Conservation (phyloP, 2,329 filamentous ascomycete genomes). For the Rugonectria rugulosa region DNA sequence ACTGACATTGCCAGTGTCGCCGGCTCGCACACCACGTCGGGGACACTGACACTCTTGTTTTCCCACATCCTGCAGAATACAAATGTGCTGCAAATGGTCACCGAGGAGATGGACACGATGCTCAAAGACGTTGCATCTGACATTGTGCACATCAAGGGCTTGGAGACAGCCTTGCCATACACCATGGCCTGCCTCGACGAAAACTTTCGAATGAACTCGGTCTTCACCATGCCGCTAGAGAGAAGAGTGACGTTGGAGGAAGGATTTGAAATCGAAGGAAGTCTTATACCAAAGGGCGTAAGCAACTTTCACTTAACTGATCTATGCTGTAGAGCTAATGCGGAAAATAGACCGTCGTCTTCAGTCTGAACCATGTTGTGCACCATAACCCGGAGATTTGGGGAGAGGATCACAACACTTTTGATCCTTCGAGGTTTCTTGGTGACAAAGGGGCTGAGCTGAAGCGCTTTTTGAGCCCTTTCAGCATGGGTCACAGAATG, state of each 20-base stretch:
- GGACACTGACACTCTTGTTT: conserved; percentile 8
- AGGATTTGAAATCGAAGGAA: conserved; percentile 1
- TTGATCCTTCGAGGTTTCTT: conserved; percentile 10
- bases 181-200: conserved; percentile 14
- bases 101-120: not conserved
- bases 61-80: conserved; percentile 6
- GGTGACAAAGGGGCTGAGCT: not conserved
- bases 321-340: not conserved
- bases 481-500: conserved; percentile 16
- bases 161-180: conserved; percentile 1
- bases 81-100: not conserved
- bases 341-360: not conserved
- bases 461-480: conserved; percentile 6
- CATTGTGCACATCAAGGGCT: not conserved
- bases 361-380: conserved; percentile 11
- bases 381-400: conserved; percentile 8
- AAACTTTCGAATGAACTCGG: conserved; percentile 13
- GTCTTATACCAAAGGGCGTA: conserved; percentile 1
- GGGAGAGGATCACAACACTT: not conserved
- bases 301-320: not conserved
- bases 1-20: not conserved
- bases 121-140: not conserved
- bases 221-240: conserved; percentile 12
- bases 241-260: not conserved
- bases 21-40: conserved; percentile 12